Conservation (phyloP, 495 filamentous ascomycete genomes). For the Trichoderma erinaceum region DNA sequence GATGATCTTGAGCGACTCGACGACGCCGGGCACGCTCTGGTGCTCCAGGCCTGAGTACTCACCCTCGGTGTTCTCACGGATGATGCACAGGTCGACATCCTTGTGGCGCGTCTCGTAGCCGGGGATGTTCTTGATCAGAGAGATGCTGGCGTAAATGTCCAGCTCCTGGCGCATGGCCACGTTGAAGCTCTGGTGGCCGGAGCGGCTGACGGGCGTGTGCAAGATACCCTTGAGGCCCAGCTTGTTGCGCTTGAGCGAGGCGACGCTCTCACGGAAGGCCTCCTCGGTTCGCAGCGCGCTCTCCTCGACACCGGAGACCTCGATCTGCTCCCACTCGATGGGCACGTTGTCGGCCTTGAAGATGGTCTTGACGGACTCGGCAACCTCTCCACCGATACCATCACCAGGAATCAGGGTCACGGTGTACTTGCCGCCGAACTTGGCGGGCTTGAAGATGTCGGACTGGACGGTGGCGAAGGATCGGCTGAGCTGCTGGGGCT, state of each 20-base stretch:
- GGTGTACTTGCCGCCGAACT: constrained; percentile 98
- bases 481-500: constrained; percentile 40
- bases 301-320: constrained; percentile 74
- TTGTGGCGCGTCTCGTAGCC: constrained; percentile 96
- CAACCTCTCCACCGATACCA: constrained; percentile 96
- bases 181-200: constrained; percentile 98
- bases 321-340: constrained; percentile 97
- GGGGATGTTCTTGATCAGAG: constrained; percentile 98
- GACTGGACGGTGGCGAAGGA: constrained; percentile 70
- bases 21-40: constrained; percentile 92
- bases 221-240: constrained; percentile 95
- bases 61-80: constrained; percentile 99
- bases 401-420: constrained; percentile 97
- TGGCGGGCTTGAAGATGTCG: constrained; percentile 96
- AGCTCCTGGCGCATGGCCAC: constrained; percentile 97
- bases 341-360: constrained; percentile 99
- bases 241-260: constrained; percentile 95
- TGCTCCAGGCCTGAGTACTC: constrained; percentile 98
- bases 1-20: constrained; percentile 99
- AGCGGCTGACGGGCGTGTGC: constrained; percentile 92
- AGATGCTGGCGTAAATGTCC: constrained; percentile 98
- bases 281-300: constrained; percentile 87
- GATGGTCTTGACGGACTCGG: constrained; percentile 95
- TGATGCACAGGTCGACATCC: constrained; percentile 95
- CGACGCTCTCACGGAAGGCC: constrained; percentile 88